phyloP scores from a whole-genome alignment of 805 yeast species.

The Cyberlindnera misumaiensis region DNA sequence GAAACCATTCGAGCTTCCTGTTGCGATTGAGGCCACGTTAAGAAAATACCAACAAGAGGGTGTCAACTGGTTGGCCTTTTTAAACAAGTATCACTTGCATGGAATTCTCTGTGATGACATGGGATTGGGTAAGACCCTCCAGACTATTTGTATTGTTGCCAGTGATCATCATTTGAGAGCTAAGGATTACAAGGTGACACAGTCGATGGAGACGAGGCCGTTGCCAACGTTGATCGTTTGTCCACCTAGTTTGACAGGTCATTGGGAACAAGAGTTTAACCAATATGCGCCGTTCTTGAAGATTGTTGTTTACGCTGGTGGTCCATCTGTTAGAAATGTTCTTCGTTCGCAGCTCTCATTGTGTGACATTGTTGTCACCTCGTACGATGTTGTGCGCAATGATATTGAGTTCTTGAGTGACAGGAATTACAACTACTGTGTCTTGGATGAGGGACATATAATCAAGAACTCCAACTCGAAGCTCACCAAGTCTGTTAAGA shows the following conservation, averaged over 20 bases:
- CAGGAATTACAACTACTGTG: slow-evolving; percentile 84
- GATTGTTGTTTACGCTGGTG: slow-evolving; percentile 87
- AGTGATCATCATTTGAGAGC: slow-evolving; percentile 88
- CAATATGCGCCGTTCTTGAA: slow-evolving; percentile 85
- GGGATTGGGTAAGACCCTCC: slow-evolving; percentile 97
- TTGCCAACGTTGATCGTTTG: slow-evolving; percentile 85
- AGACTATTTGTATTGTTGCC: slow-evolving; percentile 93
- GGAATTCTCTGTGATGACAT: slow-evolving; percentile 98
- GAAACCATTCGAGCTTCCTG: slow-evolving; percentile 81
- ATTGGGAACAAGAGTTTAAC: slow-evolving; percentile 94
- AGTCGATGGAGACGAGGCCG: slow-evolving; percentile 58
- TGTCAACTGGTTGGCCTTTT: slow-evolving; percentile 94
- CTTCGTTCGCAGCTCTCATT: slow-evolving; percentile 43
- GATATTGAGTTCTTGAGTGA: slow-evolving; percentile 61
- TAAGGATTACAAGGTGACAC: slow-evolving; percentile 54
- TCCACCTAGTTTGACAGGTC: slow-evolving; percentile 97
- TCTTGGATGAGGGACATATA: slow-evolving; percentile 95
- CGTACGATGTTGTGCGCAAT: slow-evolving; percentile 94
- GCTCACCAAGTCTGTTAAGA: slow-evolving; percentile 81
- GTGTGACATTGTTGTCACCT: slow-evolving; percentile 86
- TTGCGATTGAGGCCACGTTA: slow-evolving; percentile 84
- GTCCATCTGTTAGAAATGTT: slow-evolving; percentile 62
- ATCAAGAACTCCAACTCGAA: slow-evolving; percentile 89
- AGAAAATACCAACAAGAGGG: slow-evolving; percentile 98
- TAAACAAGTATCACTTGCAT: slow-evolving; percentile 90